Conservation (phyloP, 2,329 filamentous ascomycete genomes). For the Lasiodiplodia hormozganensis region DNA sequence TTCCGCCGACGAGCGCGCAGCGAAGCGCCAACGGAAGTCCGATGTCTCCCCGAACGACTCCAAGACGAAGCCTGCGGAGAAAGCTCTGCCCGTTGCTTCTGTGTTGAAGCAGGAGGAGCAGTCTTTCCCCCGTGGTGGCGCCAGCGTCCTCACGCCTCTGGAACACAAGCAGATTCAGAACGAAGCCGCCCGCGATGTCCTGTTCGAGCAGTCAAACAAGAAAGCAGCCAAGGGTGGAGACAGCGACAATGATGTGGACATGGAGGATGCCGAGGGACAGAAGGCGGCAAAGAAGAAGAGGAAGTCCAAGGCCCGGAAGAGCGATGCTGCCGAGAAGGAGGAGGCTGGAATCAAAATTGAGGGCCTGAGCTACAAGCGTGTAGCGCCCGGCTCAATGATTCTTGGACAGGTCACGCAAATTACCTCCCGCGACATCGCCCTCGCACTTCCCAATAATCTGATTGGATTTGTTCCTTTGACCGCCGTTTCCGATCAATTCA, state of each 20-base stretch:
- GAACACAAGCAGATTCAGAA: constrained; percentile 97
- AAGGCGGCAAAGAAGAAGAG: constrained; percentile 60
- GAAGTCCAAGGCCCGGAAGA: constrained; percentile 56
- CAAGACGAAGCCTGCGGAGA: constrained; percentile 39
- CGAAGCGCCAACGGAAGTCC: constrained; percentile 47
- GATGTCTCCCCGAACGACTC: constrained; percentile 38
- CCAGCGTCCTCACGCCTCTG: constrained; percentile 85
- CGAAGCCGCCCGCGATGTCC: constrained; percentile 88
- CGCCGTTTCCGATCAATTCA: constrained; percentile 84
- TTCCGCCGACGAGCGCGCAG: constrained; percentile 40
- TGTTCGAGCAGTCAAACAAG: constrained; percentile 79
- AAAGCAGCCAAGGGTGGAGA: constrained; percentile 64
- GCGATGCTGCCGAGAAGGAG: constrained; percentile 52
- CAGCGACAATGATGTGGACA: constrained; percentile 53
- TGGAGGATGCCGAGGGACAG: constrained; percentile 49
- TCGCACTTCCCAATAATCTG: constrained; percentile 92
- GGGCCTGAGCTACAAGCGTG: constrained; percentile 87
- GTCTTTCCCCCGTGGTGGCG: constrained; percentile 91
- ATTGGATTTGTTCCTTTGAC: constrained; percentile 89
- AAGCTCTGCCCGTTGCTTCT: constrained; percentile 43
- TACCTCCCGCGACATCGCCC: constrained; percentile 76
- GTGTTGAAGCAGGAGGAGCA: constrained; percentile 78
- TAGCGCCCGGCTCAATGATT: constrained; percentile 84
- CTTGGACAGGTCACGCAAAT: constrained; percentile 87
- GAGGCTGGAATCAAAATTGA: constrained; percentile 72